Base-by-base conservation (phyloP, 805 yeast genomes). In the Pichia paraexigua region DNA sequence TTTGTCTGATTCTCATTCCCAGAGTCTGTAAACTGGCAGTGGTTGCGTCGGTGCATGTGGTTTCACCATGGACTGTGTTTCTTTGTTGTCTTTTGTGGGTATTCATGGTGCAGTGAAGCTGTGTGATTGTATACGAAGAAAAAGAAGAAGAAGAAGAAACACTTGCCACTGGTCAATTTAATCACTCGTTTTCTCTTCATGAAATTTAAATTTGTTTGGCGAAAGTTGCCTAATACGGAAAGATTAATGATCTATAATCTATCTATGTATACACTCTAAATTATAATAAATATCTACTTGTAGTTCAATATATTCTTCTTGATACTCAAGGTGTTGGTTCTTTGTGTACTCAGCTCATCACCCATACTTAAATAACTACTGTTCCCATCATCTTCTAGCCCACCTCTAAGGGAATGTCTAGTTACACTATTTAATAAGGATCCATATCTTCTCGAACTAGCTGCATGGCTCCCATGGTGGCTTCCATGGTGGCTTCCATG, bases 1-100 rank as follows among this genome's bases (percentile, higher is more conserved):
- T 73, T 58, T 83, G 82, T 60, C 92, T 75, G 53, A 85, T 79
- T 55, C 88, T 73, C 88, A 83, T 84, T 0, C 89, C 90, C 7
- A 84, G 61, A 0, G 82, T 75, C 41, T 80, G 74, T 24, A 84
- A 71, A 25, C 70, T 65, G 43, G 65, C 71, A 15, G 64, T 61
- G 41, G 62, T 64, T 3, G n/a, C 68, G 60, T 62, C 64, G 6
- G 21, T 24, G 24, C 27, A 25, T 4, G 12, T 11, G 25, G 11
- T 21, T 8, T 22, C 30, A 28, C n/a, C n/a, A 13, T 22, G 32
- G 21, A 37, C 6, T 2, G 35, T 13, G 18, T n/a, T 42, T 15
- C 25, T 39, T 9, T 51, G 51, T 45, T 48, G 52, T 52, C 49
- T 52, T 21, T 51, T 51, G 43, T 47, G n/a, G n/a, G n/a, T 12